Evolutionary conservation across 257 asterid species (phyloP).

Genomic region (Solanum pennellii): DNA sequence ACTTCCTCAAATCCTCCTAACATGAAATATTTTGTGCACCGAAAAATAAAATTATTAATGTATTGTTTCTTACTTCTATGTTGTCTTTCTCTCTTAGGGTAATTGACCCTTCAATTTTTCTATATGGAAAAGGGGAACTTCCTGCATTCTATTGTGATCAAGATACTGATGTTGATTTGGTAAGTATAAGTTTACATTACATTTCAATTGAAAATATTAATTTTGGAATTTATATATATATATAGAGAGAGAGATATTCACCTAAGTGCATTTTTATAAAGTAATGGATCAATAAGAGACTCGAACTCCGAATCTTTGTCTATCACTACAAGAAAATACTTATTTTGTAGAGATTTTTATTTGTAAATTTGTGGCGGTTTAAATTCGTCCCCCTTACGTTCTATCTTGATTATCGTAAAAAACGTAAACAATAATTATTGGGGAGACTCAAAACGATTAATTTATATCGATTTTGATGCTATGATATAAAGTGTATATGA

Average conservation of each 20-base stretch:
- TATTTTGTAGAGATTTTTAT: not conserved
- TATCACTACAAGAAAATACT: too few species aligned
- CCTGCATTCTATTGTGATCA: conserved; percentile 30
- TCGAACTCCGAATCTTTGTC: too few species aligned
- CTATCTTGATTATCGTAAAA: not conserved
- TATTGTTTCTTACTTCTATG: not conserved
- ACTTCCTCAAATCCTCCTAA: too few species aligned
- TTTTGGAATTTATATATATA: too few species aligned
- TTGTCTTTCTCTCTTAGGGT: not conserved
- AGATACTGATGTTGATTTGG: not conserved
- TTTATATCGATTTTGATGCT: not conserved
- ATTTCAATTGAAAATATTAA: too few species aligned
- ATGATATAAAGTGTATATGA: not conserved
- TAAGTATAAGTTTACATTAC: not conserved
- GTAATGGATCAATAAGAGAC: too few species aligned
- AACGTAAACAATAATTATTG: not conserved
- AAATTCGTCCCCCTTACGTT: not conserved
- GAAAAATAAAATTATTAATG: too few species aligned
- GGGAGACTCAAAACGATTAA: not conserved
- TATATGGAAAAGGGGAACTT: conserved; percentile 41
- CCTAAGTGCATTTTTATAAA: too few species aligned
- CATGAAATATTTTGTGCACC: too few species aligned
- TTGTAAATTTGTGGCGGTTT: not conserved
- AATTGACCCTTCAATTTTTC: conserved; percentile 28
- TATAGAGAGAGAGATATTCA: too few species aligned